Evolutionary conservation across 768 basidiomycete genomes (phyloP).

Genomic region (Suillus fuscotomentosus): DNA sequence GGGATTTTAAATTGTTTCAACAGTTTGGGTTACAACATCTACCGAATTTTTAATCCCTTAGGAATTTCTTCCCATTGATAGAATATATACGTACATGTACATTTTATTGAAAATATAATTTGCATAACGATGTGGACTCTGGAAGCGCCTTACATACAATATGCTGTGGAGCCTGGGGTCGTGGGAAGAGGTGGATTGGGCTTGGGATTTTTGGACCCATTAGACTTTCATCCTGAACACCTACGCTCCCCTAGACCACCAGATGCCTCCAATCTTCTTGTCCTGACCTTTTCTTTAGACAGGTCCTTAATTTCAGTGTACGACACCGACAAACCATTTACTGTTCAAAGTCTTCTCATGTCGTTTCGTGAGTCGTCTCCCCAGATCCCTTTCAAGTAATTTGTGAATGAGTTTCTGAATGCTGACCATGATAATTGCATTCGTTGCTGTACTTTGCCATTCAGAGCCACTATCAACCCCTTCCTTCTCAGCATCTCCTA

Average conservation of each 20-base stretch:
- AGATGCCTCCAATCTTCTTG: conserved; percentile 22
- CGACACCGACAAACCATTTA: conserved; percentile 15
- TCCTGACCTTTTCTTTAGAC: conserved; percentile 17
- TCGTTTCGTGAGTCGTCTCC: conserved; percentile 13
- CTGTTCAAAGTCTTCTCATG: conserved; percentile 7
- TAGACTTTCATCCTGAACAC: conserved; percentile 9
- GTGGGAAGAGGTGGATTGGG: conserved; percentile 1
- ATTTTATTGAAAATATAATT: neutral
- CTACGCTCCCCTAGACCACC: conserved; percentile 31
- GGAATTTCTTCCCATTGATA: neutral
- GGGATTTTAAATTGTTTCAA: neutral
- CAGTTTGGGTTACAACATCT: conserved; percentile 81
- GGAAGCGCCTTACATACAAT: neutral
- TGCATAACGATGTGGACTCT: neutral
- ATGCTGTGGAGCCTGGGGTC: neutral
- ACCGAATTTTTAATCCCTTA: conserved; percentile 49
- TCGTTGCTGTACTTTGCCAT: conserved; percentile 4
- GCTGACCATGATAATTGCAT: conserved; percentile 12
- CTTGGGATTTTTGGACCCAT: conserved; percentile 1
- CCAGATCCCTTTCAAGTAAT: conserved; percentile 3
- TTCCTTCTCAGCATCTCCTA: conserved; percentile 10
- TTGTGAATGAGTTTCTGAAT: conserved; percentile 6
- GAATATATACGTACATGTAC: neutral
- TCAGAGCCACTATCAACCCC: conserved; percentile 7
- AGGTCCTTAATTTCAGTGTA: conserved; percentile 6